These are phyloP conservation scores for Phaeophleospora eucalypticola DNA, from an alignment of 2,329 filamentous ascomycete species.

Conservation along the genomic window DNA sequence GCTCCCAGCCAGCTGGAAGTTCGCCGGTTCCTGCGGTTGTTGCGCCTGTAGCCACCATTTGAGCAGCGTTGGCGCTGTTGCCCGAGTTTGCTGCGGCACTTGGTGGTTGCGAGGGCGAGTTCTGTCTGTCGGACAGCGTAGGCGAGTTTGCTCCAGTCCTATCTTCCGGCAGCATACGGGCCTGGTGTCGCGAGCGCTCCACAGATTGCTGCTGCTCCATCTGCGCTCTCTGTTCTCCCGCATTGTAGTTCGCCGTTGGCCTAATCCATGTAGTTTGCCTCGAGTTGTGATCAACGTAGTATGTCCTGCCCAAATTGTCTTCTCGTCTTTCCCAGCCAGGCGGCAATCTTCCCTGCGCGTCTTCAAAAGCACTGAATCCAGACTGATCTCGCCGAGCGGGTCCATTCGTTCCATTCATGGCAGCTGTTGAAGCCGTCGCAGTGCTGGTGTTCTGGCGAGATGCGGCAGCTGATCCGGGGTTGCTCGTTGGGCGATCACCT, in stretches of 20 bases:
- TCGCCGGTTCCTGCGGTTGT: constrained; percentile 94
- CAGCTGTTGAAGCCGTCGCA: constrained; percentile 19
- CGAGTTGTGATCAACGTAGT: constrained; percentile 98
- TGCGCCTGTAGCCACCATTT: constrained; percentile 91
- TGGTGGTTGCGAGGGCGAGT: constrained; percentile 32
- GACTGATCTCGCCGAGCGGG: constrained; percentile 40
- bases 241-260: constrained; percentile 73
- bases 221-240: constrained; percentile 70
- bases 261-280: constrained; percentile 94
- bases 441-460: constrained; percentile 25
- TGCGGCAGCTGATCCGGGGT: constrained; percentile 21
- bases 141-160: constrained; percentile 90
- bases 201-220: constrained; percentile 88
- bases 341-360: constrained; percentile 87
- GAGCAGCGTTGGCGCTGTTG: constrained; percentile 49
- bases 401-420: constrained; percentile 27
- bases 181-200: constrained; percentile 89
- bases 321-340: constrained; percentile 94
- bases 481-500: constrained; percentile 26
- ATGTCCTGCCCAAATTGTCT: constrained; percentile 90
- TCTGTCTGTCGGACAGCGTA: constrained; percentile 52
- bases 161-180: constrained; percentile 91
- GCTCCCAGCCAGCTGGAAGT: constrained; percentile 93
- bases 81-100: constrained; percentile 40
- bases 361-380: constrained; percentile 87